Conservation (phyloP, 2,329 filamentous ascomycete genomes). For the Aspergillus udagawae region DNA sequence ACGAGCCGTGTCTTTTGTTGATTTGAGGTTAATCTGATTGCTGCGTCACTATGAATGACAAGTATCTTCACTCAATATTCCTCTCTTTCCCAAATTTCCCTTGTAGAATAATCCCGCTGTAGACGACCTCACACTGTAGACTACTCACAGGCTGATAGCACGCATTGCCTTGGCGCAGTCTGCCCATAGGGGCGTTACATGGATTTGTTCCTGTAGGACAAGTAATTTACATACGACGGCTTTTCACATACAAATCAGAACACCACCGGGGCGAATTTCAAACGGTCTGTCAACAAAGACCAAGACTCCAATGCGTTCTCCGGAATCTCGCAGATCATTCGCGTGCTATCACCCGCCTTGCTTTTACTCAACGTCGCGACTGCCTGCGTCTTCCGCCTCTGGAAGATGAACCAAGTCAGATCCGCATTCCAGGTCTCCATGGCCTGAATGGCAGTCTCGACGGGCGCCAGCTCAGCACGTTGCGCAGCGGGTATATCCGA, state of each 20-base stretch:
- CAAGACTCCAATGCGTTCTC: slow-evolving; percentile 8
- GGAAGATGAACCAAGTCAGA: slow-evolving; percentile 40
- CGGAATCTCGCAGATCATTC: slow-evolving; percentile 7
- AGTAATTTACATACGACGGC: not conserved
- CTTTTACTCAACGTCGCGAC: slow-evolving; percentile 22
- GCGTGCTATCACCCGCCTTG: slow-evolving; percentile 20
- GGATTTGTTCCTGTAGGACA: not conserved
- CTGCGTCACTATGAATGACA: not conserved
- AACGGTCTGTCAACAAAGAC: slow-evolving; percentile 28
- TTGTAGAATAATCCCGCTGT: not conserved
- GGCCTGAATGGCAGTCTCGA: slow-evolving; percentile 31
- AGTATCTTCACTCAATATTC: not conserved
- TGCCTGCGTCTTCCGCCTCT: slow-evolving; percentile 13
- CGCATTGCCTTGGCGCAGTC: too few species aligned
- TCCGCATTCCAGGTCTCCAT: slow-evolving; percentile 42
- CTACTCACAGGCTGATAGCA: not conserved
- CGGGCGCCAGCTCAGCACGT: slow-evolving; percentile 13
- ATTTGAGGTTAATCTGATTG: not conserved
- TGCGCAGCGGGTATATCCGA: slow-evolving; percentile 6
- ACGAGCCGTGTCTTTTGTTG: not conserved
- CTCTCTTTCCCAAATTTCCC: not conserved
- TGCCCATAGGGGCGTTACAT: not conserved
- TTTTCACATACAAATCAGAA: slow-evolving; percentile 11
- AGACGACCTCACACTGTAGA: not conserved
- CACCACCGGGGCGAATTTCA: slow-evolving; percentile 28